A percentile compares a stretch with the other conserved stretches of the same genome.
These are phyloP conservation scores for Miamiensis avidus DNA, from an alignment of 169 alveolate genomes.

Conservation along the genomic window DNA sequence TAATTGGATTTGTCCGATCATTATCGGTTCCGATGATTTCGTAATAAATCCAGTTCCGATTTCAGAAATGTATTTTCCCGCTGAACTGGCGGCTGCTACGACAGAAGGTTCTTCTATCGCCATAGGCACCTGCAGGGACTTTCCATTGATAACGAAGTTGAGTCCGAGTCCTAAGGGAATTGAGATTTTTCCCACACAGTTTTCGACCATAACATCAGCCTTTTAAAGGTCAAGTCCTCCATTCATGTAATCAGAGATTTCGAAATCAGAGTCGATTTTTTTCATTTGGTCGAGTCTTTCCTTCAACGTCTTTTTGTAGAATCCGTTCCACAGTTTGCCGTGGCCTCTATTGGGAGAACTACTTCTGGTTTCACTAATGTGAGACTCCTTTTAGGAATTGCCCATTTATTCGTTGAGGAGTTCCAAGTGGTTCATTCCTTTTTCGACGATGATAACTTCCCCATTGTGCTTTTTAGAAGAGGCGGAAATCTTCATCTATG, in stretches of 20 bases:
- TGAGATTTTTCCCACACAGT: slow-evolving; percentile 80
- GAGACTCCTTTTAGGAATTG: neutral
- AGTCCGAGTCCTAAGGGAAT: slow-evolving; percentile 85
- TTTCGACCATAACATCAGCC: slow-evolving; percentile 86
- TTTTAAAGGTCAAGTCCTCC: slow-evolving; percentile 76
- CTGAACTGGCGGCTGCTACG: slow-evolving; percentile 86
- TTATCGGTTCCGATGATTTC: slow-evolving; percentile 70
- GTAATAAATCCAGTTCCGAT: slow-evolving; percentile 77
- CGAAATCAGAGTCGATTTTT: slow-evolving; percentile 62
- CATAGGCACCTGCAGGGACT: slow-evolving; percentile 82
- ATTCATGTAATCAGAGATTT: slow-evolving; percentile 56
- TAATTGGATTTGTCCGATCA: slow-evolving; percentile 72
- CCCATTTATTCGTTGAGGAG: neutral
- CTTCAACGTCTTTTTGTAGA: slow-evolving; percentile 65
- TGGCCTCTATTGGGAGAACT: neutral
- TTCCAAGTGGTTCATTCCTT: neutral
- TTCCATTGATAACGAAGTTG: slow-evolving; percentile 79
- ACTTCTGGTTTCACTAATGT: slow-evolving; percentile 31
- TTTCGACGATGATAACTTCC: neutral
- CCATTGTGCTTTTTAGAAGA: no score
- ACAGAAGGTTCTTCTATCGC: slow-evolving; percentile 90
- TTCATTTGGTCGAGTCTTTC: slow-evolving; percentile 69
- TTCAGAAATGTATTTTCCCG: slow-evolving; percentile 78
- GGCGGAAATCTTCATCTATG: no score
- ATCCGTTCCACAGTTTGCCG: slow-evolving; percentile 71